Evolutionary conservation across 2,329 filamentous ascomycete species (phyloP).

Genomic region (Berkeleyomyces rouxiae): DNA sequence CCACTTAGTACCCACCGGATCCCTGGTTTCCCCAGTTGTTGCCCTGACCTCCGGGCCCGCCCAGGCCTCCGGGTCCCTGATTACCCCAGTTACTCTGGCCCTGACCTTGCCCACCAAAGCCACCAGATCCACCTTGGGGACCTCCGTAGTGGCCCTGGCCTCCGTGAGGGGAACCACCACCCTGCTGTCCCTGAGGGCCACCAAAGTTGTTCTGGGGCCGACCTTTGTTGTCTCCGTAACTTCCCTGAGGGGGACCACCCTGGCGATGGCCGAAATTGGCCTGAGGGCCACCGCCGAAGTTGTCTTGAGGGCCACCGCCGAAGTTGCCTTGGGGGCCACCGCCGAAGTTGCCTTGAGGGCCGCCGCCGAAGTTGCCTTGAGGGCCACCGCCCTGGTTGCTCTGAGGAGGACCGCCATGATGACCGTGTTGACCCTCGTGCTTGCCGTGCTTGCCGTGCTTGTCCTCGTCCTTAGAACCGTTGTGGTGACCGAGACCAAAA

Average conservation of each 20-base stretch:
- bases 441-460: background rate
- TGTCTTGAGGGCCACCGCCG: background rate
- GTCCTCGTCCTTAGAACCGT: background rate
- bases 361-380: background rate
- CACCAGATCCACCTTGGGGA: slow-evolving; percentile 2
- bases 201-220: background rate
- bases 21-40: too few species aligned
- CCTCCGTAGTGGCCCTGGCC: background rate
- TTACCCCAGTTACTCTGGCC: too few species aligned
- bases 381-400: background rate
- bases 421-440: background rate
- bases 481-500: slow-evolving; percentile 10
- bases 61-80: background rate
- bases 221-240: background rate
- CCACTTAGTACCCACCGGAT: background rate
- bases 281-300: background rate
- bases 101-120: background rate
- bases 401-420: background rate
- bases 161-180: background rate
- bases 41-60: too few species aligned
- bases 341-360: background rate
- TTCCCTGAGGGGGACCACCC: background rate
- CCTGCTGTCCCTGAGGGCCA: background rate
- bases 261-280: background rate
- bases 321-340: background rate